These are phyloP conservation scores for Ceratocystiopsis sp. DNA, from an alignment of 2,329 filamentous ascomycete genomes.

Conservation along the genomic window DNA sequence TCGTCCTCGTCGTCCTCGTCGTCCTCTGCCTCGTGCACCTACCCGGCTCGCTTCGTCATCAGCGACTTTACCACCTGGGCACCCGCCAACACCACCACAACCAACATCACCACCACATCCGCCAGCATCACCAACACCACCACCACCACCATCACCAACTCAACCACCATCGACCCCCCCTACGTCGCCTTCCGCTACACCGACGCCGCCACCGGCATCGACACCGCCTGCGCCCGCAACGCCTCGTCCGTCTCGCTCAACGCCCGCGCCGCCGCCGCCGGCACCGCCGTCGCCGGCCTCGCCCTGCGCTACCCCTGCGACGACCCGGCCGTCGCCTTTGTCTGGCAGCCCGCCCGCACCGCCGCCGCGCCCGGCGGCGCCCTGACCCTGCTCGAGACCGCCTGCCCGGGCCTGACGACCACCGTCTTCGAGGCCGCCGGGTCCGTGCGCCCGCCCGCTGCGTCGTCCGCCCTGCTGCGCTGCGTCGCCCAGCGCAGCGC, in stretches of 20 bases:
- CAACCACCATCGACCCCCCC: slow-evolving; percentile 8
- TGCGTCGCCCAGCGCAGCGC: not conserved
- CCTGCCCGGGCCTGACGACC: no score
- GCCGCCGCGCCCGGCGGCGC: slow-evolving; percentile 3
- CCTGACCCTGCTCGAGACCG: slow-evolving; percentile 26
- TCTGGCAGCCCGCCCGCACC: slow-evolving; percentile 16
- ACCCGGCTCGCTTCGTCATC: slow-evolving; percentile 20
- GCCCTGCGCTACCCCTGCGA: slow-evolving; percentile 26
- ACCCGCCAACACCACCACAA: slow-evolving; percentile 17
- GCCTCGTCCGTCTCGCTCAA: slow-evolving; percentile 20
- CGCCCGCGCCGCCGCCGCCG: slow-evolving; percentile 13
- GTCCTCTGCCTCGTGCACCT: slow-evolving; percentile 3
- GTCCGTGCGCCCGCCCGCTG: not conserved
- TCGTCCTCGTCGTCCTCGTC: not conserved
- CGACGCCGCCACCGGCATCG: slow-evolving; percentile 22
- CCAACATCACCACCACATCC: slow-evolving; percentile 17
- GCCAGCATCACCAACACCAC: slow-evolving; percentile 16
- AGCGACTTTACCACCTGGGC: slow-evolving; percentile 18
- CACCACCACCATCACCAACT: no score
- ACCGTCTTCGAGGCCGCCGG: slow-evolving; percentile 9
- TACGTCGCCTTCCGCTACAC: slow-evolving; percentile 23
- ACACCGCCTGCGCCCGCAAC: slow-evolving; percentile 27
- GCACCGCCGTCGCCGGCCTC: slow-evolving; percentile 15
- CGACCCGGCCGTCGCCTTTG: slow-evolving; percentile 23
- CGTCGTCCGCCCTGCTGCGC: slow-evolving; percentile 2